Conservation (phyloP, 352 stramenopile genomes). For the Globisporangium recalcitrans region DNA sequence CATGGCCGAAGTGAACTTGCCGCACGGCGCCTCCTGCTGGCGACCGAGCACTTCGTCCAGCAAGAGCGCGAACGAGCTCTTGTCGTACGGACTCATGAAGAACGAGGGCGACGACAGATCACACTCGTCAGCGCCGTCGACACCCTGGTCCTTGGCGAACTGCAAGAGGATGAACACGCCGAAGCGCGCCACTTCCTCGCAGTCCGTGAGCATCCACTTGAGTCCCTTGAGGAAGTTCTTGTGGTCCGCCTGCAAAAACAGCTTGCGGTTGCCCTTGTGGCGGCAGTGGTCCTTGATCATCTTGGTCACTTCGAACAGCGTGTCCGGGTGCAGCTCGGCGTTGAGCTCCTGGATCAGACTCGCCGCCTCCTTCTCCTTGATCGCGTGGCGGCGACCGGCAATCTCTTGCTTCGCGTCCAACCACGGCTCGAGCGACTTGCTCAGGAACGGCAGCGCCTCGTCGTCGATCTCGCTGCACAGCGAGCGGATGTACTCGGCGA, state of each 20-base stretch:
- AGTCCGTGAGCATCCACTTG: slow-evolving; percentile 62
- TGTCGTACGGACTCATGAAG: slow-evolving; percentile 54
- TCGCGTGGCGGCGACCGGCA: slow-evolving; percentile 43
- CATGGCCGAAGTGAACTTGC: slow-evolving; percentile 49
- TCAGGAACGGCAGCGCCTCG: slow-evolving; percentile 51
- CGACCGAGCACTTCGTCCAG: slow-evolving; percentile 31
- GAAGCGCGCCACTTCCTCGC: slow-evolving; percentile 51
- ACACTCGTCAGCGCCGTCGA: slow-evolving; percentile 14
- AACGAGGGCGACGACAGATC: slow-evolving; percentile 20
- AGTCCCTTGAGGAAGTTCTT: slow-evolving; percentile 42
- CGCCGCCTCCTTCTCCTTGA: slow-evolving; percentile 39
- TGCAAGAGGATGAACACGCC: slow-evolving; percentile 63
- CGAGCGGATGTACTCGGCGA: slow-evolving; percentile 45
- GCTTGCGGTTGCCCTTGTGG: slow-evolving; percentile 60
- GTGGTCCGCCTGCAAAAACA: slow-evolving; percentile 44
- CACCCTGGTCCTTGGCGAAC: slow-evolving; percentile 40
- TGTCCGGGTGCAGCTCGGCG: slow-evolving; percentile 46
- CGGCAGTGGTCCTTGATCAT: slow-evolving; percentile 66
- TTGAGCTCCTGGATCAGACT: slow-evolving; percentile 59
- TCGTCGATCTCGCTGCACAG: slow-evolving; percentile 55
- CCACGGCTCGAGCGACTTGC: slow-evolving; percentile 44
- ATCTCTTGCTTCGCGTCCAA: slow-evolving; percentile 53
- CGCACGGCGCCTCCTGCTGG: slow-evolving; percentile 24
- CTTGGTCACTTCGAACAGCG: slow-evolving; percentile 59
- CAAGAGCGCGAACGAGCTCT: slow-evolving; percentile 50